phyloP scores from a whole-genome alignment of 139 green algal species.

The Chara braunii region DNA sequence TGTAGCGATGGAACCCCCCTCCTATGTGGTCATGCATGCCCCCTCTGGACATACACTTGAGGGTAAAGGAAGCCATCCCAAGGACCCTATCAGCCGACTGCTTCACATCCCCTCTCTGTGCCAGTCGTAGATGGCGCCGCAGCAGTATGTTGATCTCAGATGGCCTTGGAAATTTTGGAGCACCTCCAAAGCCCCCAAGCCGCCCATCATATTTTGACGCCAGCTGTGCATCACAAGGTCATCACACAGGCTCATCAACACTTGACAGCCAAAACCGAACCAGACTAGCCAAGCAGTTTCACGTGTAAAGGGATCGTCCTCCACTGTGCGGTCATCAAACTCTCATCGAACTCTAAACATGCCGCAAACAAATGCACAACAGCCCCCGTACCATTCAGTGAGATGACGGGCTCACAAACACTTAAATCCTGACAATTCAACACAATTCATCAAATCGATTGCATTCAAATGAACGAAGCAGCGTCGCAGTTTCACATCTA shows the following conservation, averaged over 20 bases:
- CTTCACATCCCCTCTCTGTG: background rate
- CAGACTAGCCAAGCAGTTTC: background rate
- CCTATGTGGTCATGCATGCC: conserved; percentile 80
- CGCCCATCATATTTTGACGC: conserved; percentile 52
- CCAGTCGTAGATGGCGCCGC: conserved; percentile 26
- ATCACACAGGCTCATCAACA: background rate
- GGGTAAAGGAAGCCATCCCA: conserved; percentile 50
- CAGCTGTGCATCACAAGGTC: conserved; percentile 35
- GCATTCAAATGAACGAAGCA: too few relatives aligned
- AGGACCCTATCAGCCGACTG: conserved; percentile 33
- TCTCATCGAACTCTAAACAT: too few relatives aligned
- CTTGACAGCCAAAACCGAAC: background rate
- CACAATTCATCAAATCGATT: too few relatives aligned
- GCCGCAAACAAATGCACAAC: too few relatives aligned
- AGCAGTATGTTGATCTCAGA: conserved; percentile 71
- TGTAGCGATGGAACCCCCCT: conserved; percentile 82
- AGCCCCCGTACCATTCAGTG: too few relatives aligned
- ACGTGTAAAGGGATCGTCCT: too few relatives aligned
- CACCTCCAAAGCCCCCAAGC: conserved; percentile 66
- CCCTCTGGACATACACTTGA: conserved; percentile 67
- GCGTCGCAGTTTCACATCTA: too few relatives aligned
- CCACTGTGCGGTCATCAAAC: too few relatives aligned
- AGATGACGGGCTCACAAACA: too few relatives aligned
- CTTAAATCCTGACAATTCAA: too few relatives aligned
- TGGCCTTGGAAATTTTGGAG: conserved; percentile 83